Base-by-base conservation (phyloP, 2,329 filamentous ascomycete genomes). In the Elsinoe arachidis region DNA sequence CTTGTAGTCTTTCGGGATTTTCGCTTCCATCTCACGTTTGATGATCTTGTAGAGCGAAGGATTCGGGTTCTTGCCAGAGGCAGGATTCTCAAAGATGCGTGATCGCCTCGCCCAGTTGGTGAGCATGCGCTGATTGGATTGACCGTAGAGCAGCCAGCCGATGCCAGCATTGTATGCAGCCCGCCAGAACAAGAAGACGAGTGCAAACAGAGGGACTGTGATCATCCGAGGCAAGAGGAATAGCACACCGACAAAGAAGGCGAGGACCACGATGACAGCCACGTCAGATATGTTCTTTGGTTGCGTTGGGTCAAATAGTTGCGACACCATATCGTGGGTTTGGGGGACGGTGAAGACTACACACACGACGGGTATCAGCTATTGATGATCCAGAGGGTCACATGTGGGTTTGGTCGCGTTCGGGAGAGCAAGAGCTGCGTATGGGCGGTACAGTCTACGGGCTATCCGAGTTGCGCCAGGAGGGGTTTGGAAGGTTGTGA, bases 271-370 rank as follows among this genome's bases (percentile, higher is more conserved):
- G 58, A 99, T 79, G 62, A 99, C 90, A 59, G 87, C 69, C 58
- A 84, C 74, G 72, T 99, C 93, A 60, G 90, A 93, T 38, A 95
- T 71, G 70, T 97, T 97, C 78, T 99, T 99, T 55, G 93, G 90
- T 70, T 97, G 87, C 63, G 87, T 88, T 54, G 93, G 93, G 66
- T 95, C 93, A 65, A 99, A 83, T 57, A 99, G 81, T 75, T 97
- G 93, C 54, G 92, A 95, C 65, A 99, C 92, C 93, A 99, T 97
- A 75, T 99, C 93, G 78, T 96, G 90, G 58, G 93, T 99, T 61
- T 90, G 86, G 49, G 93, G 93, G 56, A 99, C 93, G 59, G 90
- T 87, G 70, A 99, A 99, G 66, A 96, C 93, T 97, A 67, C 49
- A 63, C 34, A 21, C 53, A 35, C 51, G 23, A 55, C 35, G 49